Conservation (phyloP, 2,329 filamentous ascomycete genomes). For the Stylonectria norvegica region DNA sequence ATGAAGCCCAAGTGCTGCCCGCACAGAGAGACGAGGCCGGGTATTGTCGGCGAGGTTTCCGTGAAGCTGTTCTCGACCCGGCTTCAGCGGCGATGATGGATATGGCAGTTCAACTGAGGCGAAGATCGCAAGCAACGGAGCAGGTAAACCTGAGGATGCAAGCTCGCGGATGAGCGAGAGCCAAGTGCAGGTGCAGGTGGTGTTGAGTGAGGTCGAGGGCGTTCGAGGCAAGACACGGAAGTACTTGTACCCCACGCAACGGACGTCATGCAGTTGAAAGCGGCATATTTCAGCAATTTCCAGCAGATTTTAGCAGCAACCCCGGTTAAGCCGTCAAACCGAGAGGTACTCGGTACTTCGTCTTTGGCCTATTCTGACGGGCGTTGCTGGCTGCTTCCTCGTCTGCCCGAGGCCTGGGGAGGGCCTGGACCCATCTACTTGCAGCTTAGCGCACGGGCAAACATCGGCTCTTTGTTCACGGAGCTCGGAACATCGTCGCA, state of each 20-base stretch:
- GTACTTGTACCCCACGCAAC: conserved; percentile 14
- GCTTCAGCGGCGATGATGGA: no score
- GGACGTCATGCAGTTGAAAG: conserved; percentile 15
- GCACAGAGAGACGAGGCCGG: not conserved
- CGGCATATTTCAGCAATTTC: conserved; percentile 1
- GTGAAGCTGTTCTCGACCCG: no score
- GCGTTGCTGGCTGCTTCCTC: not conserved
- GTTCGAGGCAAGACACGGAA: conserved; percentile 4
- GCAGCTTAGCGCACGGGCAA: conserved; percentile 16
- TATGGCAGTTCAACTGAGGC: no score
- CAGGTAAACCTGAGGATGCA: no score
- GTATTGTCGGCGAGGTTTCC: not conserved
- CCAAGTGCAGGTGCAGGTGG: no score
- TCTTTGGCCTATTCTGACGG: not conserved
- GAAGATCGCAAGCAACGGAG: no score
- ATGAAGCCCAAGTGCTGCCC: no score
- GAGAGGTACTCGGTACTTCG: conserved; percentile 17
- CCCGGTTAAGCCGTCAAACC: conserved; percentile 2
- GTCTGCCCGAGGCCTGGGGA: not conserved
- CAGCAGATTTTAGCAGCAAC: no score
- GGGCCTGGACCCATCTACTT: conserved; percentile 5
- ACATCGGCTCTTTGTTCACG: conserved; percentile 3
- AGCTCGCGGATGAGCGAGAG: no score
- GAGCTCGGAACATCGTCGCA: conserved; percentile 17
- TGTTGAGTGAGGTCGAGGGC: conserved; percentile 12